Evolutionary conservation across 495 filamentous ascomycete species (phyloP), one percentile per base, ranked within the genome.

Genomic region (Glarea lozoyensis): DNA sequence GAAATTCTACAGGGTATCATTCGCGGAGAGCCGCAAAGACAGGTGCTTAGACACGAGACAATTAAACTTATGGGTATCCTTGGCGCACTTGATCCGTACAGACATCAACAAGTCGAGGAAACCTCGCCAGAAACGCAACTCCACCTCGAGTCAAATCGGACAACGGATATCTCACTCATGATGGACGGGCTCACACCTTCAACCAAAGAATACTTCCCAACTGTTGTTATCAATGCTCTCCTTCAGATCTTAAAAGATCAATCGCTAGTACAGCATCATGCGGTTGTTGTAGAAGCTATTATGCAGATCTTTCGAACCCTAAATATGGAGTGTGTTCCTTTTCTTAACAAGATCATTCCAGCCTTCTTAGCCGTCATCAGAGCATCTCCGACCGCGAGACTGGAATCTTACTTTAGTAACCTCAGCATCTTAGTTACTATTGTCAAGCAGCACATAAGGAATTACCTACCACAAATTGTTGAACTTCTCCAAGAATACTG

Each of bases 271-370:
- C 82, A 90, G 50, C 87, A 93, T 54, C 92, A 99, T 56, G 92
- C 88, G 2, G 81, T 81, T 7, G 92, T 97, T n/a, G 88, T 99
- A 45, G 92, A 96, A 60, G 90, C 93, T 1, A 90, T 99, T 49
- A 96, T 99, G 76, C 94, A 84, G 43, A 97, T 97, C 40, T 99
- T 97, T 64, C 87, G 90, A 52, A 96, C 93, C 5, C 67, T 97
- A 39, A 92, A 92, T 1, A 60, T 95, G 49, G 94, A 96, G 58
- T 97, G 93, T 57, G 88, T 99, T 22, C 82, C 86, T 2, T 97
- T 95, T 59, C 73, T 99, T 4, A 80, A 81, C 37, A 83, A 88
- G 34, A 94, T 99, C 35, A 84, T 99, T 39, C 93, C 92, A 2
- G 93, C 85, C 0, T 96, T 99, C 57, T 70, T 99, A 16, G 60